A percentile compares a stretch with the other conserved stretches of the same genome.
Evolutionary conservation across 306 rosid species (phyloP).

Genomic region (Cicer arietinum): DNA sequence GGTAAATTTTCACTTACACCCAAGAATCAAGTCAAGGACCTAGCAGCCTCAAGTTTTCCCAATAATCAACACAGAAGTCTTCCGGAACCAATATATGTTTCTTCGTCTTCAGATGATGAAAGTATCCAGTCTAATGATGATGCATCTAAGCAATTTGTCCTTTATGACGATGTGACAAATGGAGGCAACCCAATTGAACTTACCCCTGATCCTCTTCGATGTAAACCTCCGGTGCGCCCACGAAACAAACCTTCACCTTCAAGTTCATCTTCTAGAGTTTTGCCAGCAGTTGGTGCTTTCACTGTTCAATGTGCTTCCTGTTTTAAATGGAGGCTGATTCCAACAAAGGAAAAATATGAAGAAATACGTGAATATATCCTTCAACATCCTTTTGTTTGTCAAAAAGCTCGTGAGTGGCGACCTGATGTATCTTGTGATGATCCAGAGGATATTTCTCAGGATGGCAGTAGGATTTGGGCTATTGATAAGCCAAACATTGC

Average conservation of each 20-base stretch:
- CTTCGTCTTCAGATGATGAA: constrained; percentile 67
- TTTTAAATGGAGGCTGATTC: constrained; percentile 95
- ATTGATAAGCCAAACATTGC: constrained; percentile 96
- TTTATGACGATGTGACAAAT: constrained; percentile 62
- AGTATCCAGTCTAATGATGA: constrained; percentile 47
- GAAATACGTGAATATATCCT: constrained; percentile 83
- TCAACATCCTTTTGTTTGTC: constrained; percentile 76
- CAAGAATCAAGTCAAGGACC: constrained; percentile 43
- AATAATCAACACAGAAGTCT: constrained; percentile 33
- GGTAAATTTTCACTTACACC: constrained; percentile 52
- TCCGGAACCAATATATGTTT: constrained; percentile 44
- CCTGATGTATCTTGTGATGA: constrained; percentile 79
- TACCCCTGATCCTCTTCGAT: constrained; percentile 49
- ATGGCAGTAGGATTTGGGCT: constrained; percentile 91
- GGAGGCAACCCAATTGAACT: constrained; percentile 47
- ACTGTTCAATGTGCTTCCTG: constrained; percentile 91
- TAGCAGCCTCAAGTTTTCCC: constrained; percentile 43
- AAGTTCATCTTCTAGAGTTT: constrained; percentile 53
- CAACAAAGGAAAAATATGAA: constrained; percentile 87
- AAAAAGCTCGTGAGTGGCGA: constrained; percentile 84
- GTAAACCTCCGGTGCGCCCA: constrained; percentile 34
- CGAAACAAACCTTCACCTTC: constrained; percentile 36
- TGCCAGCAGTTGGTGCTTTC: constrained; percentile 85
- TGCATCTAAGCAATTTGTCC: constrained; percentile 68
- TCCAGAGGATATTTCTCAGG: constrained; percentile 86